A percentile compares a stretch with the other conserved stretches of the same genome.
Evolutionary conservation across 305 asterid species (phyloP).

Genomic region (Fraxinus paxiana): DNA sequence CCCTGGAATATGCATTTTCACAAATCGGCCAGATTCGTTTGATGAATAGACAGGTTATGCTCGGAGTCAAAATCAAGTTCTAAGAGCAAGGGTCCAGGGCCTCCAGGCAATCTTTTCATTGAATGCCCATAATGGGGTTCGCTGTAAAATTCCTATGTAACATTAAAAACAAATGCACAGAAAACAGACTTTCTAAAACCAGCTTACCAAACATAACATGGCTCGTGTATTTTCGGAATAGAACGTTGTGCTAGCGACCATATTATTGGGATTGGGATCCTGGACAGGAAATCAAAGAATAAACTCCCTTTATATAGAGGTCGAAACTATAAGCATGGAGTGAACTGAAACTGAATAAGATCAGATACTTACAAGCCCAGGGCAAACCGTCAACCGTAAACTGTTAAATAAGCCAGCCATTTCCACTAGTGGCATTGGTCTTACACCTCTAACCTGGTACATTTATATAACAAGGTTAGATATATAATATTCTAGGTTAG

Average conservation of each 20-base stretch:
- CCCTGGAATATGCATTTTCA: not conserved
- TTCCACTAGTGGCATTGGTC: conserved; percentile 75
- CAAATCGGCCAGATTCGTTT: not conserved
- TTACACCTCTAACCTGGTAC: conserved; percentile 92
- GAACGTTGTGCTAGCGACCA: conserved; percentile 93
- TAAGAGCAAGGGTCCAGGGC: not conserved
- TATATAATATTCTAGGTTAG: conserved; percentile 7
- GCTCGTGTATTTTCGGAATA: conserved; percentile 89
- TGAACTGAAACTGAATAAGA: conserved; percentile 21
- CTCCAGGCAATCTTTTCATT: not conserved
- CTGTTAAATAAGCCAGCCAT: conserved; percentile 78
- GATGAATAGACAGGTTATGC: not conserved
- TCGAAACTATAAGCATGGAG: conserved; percentile 16
- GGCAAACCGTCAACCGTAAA: conserved; percentile 65
- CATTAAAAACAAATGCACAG: conserved; percentile 4
- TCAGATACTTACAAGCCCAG: conserved; percentile 78
- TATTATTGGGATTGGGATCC: conserved; percentile 94
- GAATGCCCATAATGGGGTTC: not conserved
- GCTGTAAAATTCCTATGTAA: not conserved
- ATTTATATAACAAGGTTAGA: conserved; percentile 18
- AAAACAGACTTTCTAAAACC: not conserved
- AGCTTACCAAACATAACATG: conserved; percentile 94
- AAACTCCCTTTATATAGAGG: conserved; percentile 23
- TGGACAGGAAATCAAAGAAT: conserved; percentile 34
- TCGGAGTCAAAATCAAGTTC: conserved; percentile 16